Conservation (phyloP, 2,329 filamentous ascomycete genomes). For the Nemania sp. region DNA sequence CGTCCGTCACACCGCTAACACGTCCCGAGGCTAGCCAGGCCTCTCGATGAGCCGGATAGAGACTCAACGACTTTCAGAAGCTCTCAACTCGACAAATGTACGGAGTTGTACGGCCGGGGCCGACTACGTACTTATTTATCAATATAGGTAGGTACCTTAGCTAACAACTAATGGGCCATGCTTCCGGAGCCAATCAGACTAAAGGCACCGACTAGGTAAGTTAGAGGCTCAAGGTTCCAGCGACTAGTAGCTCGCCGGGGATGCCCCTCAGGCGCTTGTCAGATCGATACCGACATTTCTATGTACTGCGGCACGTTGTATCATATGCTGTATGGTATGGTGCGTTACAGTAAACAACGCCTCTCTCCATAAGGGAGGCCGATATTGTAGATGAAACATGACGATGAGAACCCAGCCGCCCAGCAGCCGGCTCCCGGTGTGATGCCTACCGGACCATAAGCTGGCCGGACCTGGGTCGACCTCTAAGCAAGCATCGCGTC, state of each 20-base stretch:
- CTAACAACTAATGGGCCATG: too few relatives aligned
- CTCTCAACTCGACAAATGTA: neutral
- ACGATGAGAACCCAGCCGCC: neutral
- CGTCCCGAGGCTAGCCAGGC: neutral
- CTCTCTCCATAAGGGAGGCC: neutral
- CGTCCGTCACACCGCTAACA: constrained; percentile 8
- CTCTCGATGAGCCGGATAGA: neutral
- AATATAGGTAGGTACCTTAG: too few relatives aligned
- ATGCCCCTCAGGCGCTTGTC: too few relatives aligned
- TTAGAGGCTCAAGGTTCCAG: constrained; percentile 1
- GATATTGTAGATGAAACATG: neutral
- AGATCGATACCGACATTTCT: too few relatives aligned
- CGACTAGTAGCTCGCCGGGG: neutral
- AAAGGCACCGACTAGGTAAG: neutral
- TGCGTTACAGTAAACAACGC: neutral
- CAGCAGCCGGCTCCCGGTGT: constrained; percentile 18
- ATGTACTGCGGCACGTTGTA: too few relatives aligned
- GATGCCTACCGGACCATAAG: constrained; percentile 18
- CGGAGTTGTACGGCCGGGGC: neutral
- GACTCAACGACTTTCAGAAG: too few relatives aligned
- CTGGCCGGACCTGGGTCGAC: constrained; percentile 23
- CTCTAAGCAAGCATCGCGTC: constrained; percentile 15
- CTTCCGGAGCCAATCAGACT: neutral
- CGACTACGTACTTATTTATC: too few relatives aligned
- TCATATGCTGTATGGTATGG: neutral